Evolutionary conservation across 164 flowering plant genomes (phyloP).

Genomic region (Litsea cubeba): DNA sequence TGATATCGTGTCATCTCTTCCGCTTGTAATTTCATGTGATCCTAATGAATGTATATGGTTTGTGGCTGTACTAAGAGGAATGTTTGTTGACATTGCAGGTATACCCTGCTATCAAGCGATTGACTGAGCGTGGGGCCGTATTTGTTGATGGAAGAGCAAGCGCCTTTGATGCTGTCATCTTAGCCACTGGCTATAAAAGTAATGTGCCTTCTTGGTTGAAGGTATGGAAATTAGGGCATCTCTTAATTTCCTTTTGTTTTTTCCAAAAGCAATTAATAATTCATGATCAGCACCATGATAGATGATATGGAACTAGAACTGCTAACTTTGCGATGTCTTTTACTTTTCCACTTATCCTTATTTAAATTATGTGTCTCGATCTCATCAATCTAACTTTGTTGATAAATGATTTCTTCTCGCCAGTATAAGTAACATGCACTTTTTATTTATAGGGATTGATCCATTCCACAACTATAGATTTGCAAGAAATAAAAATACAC

Average conservation of each 20-base stretch:
- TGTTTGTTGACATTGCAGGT: background rate
- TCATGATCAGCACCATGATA: too few relatives aligned
- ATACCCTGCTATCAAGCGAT: conserved; percentile 5
- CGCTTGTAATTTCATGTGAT: background rate
- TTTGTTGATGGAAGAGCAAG: conserved; percentile 49
- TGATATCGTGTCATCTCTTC: background rate
- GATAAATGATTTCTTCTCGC: background rate
- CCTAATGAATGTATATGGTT: background rate
- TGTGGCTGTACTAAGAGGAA: background rate
- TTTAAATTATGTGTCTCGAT: too few relatives aligned
- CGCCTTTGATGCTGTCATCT: conserved; percentile 61
- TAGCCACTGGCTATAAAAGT: conserved; percentile 85
- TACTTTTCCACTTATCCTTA: background rate
- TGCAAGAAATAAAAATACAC: too few relatives aligned
- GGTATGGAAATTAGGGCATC: conserved; percentile 29
- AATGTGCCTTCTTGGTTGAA: conserved; percentile 81
- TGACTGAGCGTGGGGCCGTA: conserved; percentile 7
- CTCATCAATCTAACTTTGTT: too few relatives aligned
- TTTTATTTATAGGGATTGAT: too few relatives aligned
- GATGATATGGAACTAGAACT: too few relatives aligned
- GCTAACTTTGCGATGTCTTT: too few relatives aligned
- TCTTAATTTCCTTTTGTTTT: background rate
- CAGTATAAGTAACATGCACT: too few relatives aligned
- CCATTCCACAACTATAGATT: too few relatives aligned
- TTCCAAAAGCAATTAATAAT: too few relatives aligned